phyloP scores from a whole-genome alignment of 371 early-diverging fungal genomes.

The Basidiobolus heterosporus region DNA sequence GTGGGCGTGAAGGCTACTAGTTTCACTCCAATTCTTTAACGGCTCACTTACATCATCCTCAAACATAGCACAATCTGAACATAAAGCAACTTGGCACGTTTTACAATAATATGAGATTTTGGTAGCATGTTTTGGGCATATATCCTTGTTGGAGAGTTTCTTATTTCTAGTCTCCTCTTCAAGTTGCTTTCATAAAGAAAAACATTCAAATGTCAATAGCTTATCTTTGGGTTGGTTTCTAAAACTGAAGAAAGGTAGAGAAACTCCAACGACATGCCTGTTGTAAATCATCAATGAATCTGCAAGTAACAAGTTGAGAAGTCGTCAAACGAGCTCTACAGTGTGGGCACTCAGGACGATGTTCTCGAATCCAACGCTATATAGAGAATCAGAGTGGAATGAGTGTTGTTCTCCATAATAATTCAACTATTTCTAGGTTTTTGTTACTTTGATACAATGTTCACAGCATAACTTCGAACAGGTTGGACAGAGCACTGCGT shows the following conservation, averaged over 20 bases:
- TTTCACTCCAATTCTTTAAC: too few relatives aligned
- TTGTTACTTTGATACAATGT: constrained; percentile 4
- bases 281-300: constrained; percentile 4
- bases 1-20: too few relatives aligned
- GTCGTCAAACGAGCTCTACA: constrained; percentile 3
- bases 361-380: constrained; percentile 5
- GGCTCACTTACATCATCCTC: background rate
- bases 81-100: constrained; percentile 2
- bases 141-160: background rate
- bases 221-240: too few relatives aligned
- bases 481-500: constrained; percentile 2
- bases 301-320: constrained; percentile 1
- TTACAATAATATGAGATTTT: constrained; percentile 3
- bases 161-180: background rate
- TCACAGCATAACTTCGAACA: constrained; percentile 5
- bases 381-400: background rate
- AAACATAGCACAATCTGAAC: constrained; percentile 5
- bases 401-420: too few relatives aligned
- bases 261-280: background rate
- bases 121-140: constrained; percentile 1
- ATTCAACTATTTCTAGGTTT: background rate
- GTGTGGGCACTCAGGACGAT: constrained; percentile 4
- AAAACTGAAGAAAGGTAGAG: too few relatives aligned
- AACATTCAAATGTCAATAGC: background rate
- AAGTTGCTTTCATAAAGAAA: constrained; percentile 1